Evolutionary conservation across 2,329 filamentous ascomycete species (phyloP), one percentile per base, ranked within the genome.

Genomic region (Phoma sp.): DNA sequence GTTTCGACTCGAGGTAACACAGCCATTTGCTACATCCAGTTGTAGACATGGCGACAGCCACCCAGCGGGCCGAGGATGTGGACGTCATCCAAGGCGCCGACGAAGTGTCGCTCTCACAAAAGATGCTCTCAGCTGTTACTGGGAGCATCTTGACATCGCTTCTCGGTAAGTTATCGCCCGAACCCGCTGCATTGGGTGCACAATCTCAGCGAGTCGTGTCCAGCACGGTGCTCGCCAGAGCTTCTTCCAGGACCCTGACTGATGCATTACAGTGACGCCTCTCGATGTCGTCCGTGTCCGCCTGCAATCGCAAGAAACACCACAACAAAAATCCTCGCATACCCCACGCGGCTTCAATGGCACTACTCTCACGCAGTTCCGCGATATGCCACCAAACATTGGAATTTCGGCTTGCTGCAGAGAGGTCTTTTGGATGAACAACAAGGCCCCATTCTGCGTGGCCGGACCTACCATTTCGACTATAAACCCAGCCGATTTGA

Each of bases 221-320:
- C 40, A 49, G 9, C 49, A 53, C 41, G 23, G 30, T 53, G 45
- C 36, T 42, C 47, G 47, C 47, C 43, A 11, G 14, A 22, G 18
- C 37, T 27, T 32, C 22, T 10, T 32, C 23, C 14, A 22, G 30
- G 29, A 37, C 33, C 24, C 11, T 22, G 18, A 57, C 61, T 66
- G 35, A 66, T 51, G 37, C 41, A 30, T 27, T 60, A 43, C 62
- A 96, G 93, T 96, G 29, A 99, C 95, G 4, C 95, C 95, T 41
- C 87, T 99, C 47, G 95, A 99, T 71, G 95, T 99, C 59, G 95
- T 99, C 57, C 91, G 95, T 58, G 91, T 99, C 41, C 91, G 95
- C 58, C 82, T 96, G 48, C 95, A 99, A 76, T 93, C 95, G 1
- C 93, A 98, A 78, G 80, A 81, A 53, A 79, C 83, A 64, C 74